Conservation (phyloP, 495 filamentous ascomycete species). For the Hyaloscypha bicolor region DNA sequence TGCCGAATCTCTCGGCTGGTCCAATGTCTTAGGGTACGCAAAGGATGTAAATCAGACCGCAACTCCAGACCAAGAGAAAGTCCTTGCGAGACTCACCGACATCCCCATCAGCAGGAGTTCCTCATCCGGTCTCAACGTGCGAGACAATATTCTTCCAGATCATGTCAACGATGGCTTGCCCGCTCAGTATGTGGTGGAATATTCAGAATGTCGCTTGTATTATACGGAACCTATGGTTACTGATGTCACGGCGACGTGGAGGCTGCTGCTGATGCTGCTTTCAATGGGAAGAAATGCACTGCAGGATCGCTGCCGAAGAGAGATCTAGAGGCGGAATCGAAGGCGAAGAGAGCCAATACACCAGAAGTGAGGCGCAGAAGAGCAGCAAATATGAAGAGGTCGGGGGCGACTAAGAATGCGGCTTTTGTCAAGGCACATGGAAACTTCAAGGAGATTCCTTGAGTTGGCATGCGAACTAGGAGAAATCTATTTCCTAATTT, state of each 20-base stretch:
- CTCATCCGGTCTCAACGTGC: conserved; percentile 38
- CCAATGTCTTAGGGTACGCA: conserved; percentile 17
- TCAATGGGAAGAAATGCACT: conserved; percentile 20
- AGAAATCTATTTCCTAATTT: too few species aligned
- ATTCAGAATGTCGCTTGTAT: conserved; percentile 31
- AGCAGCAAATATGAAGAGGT: too few species aligned
- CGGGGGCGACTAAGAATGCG: too few species aligned
- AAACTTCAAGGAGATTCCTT: too few species aligned
- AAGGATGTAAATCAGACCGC: conserved; percentile 7
- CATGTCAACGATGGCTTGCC: conserved; percentile 39
- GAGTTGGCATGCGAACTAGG: too few species aligned
- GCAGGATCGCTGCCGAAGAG: conserved; percentile 17
- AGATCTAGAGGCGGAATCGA: not conserved
- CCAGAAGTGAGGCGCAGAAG: too few species aligned
- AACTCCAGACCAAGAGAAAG: conserved; percentile 15
- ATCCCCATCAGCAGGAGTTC: conserved; percentile 19
- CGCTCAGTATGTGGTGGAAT: conserved; percentile 28
- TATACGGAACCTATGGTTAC: conserved; percentile 28
- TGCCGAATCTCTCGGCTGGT: conserved; percentile 27
- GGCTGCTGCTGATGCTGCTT: conserved; percentile 26
- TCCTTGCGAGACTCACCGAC: conserved; percentile 11
- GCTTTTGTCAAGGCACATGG: too few species aligned
- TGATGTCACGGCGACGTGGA: conserved; percentile 30
- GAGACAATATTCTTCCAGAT: conserved; percentile 41
- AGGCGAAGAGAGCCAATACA: not conserved